A percentile compares a stretch with the other conserved stretches of the same genome.
phyloP scores from a whole-genome alignment of 495 filamentous ascomycete genomes.

The Aspergillus nidulans region DNA sequence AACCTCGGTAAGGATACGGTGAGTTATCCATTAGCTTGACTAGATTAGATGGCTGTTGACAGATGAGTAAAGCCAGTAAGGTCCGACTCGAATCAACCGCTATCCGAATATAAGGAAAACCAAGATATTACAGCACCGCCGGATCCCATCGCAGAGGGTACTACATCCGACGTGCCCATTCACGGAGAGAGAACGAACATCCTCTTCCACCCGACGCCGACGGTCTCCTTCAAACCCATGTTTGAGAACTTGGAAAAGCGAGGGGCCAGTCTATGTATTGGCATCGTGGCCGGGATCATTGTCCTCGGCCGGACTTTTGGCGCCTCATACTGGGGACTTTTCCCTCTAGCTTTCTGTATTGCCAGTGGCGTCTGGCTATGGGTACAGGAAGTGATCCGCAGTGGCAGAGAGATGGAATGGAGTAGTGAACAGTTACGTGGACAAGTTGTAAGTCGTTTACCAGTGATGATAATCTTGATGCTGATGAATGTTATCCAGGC shows the following conservation, averaged over 20 bases:
- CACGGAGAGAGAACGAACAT: constrained; percentile 95
- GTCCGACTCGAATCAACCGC: constrained; percentile 57
- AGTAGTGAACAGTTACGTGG: constrained; percentile 78
- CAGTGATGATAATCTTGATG: constrained; percentile 11
- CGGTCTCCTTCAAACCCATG: constrained; percentile 80
- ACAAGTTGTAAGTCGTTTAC: constrained; percentile 55
- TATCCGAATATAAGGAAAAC: constrained; percentile 70
- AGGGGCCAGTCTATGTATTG: constrained; percentile 61
- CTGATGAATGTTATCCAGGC: constrained; percentile 36
- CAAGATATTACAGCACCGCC: constrained; percentile 92
- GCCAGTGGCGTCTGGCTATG: constrained; percentile 76
- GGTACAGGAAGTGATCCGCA: constrained; percentile 78
- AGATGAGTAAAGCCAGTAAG: constrained; percentile 44
- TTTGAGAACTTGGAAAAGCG: constrained; percentile 70
- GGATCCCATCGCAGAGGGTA: constrained; percentile 71
- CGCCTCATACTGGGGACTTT: constrained; percentile 67
- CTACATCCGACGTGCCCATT: constrained; percentile 90
- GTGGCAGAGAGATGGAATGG: constrained; percentile 84
- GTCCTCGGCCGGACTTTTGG: constrained; percentile 76
- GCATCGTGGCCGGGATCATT: constrained; percentile 66
- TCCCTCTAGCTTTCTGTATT: constrained; percentile 65
- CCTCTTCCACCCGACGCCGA: constrained; percentile 90
- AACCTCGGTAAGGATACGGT: constrained; percentile 72
- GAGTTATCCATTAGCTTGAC: constrained; percentile 16
- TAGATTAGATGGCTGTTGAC: constrained; percentile 18